phyloP scores from a whole-genome alignment of 1,284 basidiomycete genomes.

The Apiotrichum mycotoxinovorans region DNA sequence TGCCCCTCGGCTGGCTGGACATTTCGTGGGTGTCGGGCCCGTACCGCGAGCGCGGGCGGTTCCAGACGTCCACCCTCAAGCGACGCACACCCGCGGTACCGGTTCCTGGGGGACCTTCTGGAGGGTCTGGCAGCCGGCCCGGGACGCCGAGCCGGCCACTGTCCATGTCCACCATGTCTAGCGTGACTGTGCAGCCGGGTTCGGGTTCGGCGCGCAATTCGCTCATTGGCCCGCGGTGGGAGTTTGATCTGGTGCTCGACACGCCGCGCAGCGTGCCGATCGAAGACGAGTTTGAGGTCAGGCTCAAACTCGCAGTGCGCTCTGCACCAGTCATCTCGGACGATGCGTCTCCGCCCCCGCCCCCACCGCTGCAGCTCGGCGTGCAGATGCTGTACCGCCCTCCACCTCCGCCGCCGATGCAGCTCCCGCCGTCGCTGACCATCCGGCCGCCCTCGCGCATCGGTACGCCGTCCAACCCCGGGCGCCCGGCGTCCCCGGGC shows the following conservation, averaged over 20 bases:
- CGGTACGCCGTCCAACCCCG: slow-evolving; percentile 17
- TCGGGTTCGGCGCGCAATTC: slow-evolving; percentile 2
- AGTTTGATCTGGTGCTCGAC: slow-evolving; percentile 34
- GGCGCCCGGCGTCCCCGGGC: slow-evolving; percentile 16
- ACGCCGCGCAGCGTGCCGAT: slow-evolving; percentile 18
- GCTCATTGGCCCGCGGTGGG: slow-evolving; percentile 21
- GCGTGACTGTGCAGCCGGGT: background rate
- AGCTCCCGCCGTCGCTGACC: slow-evolving; percentile 7
- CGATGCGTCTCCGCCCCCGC: slow-evolving; percentile 5
- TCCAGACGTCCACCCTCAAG: slow-evolving; percentile 64
- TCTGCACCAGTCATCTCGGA: slow-evolving; percentile 8
- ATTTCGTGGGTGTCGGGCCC: slow-evolving; percentile 61
- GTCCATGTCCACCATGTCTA: background rate
- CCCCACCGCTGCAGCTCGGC: slow-evolving; percentile 23
- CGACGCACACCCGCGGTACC: slow-evolving; percentile 29
- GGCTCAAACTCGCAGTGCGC: slow-evolving; percentile 28
- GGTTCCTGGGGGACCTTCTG: background rate
- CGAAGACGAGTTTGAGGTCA: slow-evolving; percentile 27
- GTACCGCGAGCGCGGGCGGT: slow-evolving; percentile 68
- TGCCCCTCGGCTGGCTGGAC: slow-evolving; percentile 74
- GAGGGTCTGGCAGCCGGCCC: background rate
- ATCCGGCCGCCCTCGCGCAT: slow-evolving; percentile 26
- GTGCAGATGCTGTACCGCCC: slow-evolving; percentile 29
- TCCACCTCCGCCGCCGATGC: slow-evolving; percentile 9
- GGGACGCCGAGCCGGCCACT: slow-evolving; percentile 6